Evolutionary conservation across 768 basidiomycete species (phyloP).

Genomic region (Dacryopinax primogenitus): DNA sequence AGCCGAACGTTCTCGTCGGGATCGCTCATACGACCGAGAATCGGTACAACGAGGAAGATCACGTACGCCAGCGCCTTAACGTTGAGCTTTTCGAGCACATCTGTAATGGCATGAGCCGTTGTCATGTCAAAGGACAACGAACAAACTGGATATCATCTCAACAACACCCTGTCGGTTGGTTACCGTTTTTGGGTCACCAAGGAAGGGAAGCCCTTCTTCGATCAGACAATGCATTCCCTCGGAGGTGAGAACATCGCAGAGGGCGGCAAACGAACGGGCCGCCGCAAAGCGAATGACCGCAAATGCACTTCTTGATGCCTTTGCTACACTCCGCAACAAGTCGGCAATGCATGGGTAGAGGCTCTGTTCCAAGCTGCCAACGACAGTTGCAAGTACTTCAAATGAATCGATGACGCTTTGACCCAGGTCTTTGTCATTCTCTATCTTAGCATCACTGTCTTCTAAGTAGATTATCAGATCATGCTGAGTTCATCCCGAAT

Average conservation of each 20-base stretch:
- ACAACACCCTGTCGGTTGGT: slow-evolving; percentile 77
- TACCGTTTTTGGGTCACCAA: slow-evolving; percentile 63
- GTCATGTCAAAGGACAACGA: not conserved
- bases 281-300: slow-evolving; percentile 83
- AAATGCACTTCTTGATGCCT: slow-evolving; percentile 72
- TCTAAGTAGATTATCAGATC: slow-evolving; percentile 31
- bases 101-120: slow-evolving; percentile 30
- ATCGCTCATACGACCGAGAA: slow-evolving; percentile 96
- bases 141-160: slow-evolving; percentile 83
- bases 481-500: not conserved
- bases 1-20: slow-evolving; percentile 80
- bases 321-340: slow-evolving; percentile 61
- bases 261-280: slow-evolving; percentile 71
- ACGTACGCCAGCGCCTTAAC: slow-evolving; percentile 93
- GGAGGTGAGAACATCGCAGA: slow-evolving; percentile 74
- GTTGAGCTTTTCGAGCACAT: slow-evolving; percentile 82
- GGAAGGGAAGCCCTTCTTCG: slow-evolving; percentile 62
- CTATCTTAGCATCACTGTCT: slow-evolving; percentile 51
- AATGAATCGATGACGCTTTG: slow-evolving; percentile 89
- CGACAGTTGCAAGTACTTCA: slow-evolving; percentile 73
- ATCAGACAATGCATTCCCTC: slow-evolving; percentile 86
- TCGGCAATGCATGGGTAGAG: slow-evolving; percentile 56
- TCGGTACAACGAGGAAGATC: slow-evolving; percentile 89
- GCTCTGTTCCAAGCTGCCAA: slow-evolving; percentile 56
- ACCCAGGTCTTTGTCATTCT: slow-evolving; percentile 46